Evolutionary conservation across 805 yeast species (phyloP), one percentile per base, ranked within the genome.

Genomic region (Candida sanyiensis): DNA sequence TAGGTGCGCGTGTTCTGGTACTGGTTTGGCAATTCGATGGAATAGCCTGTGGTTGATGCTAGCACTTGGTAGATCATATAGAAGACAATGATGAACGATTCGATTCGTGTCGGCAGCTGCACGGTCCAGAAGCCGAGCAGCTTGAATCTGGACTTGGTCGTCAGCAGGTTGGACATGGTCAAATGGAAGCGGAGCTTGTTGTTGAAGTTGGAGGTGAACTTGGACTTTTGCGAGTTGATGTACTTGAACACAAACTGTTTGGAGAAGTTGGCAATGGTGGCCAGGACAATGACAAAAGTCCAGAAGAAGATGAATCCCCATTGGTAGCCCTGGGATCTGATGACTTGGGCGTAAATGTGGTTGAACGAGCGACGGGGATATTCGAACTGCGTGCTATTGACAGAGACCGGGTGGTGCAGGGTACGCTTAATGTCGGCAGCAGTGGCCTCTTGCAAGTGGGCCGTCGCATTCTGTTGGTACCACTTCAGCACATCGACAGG

Each of bases 231-330:
- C 6, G 43, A 38, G n/a, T 46, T 49, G 12, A 51, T 31, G 31
- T 50, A 52, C n/a, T 41, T 45, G 18, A 61, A 54, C n/a, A 59
- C 30, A 25, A 55, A 43, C 31, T 43, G 56, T 27, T 47, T 50
- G 24, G 44, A 40, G 16, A 62, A 28, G 40, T 64, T 62, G 35
- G 49, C 38, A 2, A 63, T 7, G 2, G 67, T 57, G 0, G 61
- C 62, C 2, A 63, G 26, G 0, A 52, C 30, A 19, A 69, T 36
- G 12, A 69, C 45, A 6, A 58, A 50, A 0, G 52, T 53, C 73
- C 73, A 69, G 40, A 56, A 69, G 40, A 64, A 64, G 19, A 67
- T 54, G 27, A 56, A 50, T n/a, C 72, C 74, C 73, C 73, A 69
- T 9, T 70, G 72, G 37, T 61, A 61, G 51, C 67, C 59, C 42